Conservation (phyloP, 2,329 filamentous ascomycete species). For the Verticillium albo-atrum region DNA sequence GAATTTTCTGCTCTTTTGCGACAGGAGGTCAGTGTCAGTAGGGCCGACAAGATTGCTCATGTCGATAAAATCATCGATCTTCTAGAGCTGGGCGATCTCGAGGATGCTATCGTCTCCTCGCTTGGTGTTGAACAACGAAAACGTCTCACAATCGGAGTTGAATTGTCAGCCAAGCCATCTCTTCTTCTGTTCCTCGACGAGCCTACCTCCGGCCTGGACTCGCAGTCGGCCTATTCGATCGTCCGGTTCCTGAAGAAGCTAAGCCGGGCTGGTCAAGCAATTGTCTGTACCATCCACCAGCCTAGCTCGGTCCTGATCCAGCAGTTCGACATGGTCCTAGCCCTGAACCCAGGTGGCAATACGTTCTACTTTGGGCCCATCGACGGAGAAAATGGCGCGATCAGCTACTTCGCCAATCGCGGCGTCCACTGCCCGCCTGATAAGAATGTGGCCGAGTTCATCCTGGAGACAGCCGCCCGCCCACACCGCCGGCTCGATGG, state of each 20-base stretch:
- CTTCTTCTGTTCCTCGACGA: slow-evolving; percentile 52
- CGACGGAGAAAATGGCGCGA: slow-evolving; percentile 52
- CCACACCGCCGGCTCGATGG: slow-evolving; percentile 28
- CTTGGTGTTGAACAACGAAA: slow-evolving; percentile 49
- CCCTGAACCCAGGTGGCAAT: slow-evolving; percentile 59
- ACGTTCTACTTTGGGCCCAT: slow-evolving; percentile 68
- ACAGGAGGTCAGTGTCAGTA: slow-evolving; percentile 37
- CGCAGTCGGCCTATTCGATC: slow-evolving; percentile 65
- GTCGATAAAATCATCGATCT: slow-evolving; percentile 51
- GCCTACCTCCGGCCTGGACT: slow-evolving; percentile 51
- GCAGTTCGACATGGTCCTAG: slow-evolving; percentile 55
- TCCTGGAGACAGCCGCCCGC: slow-evolving; percentile 39
- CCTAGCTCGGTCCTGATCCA: slow-evolving; percentile 47
- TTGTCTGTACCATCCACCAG: slow-evolving; percentile 52
- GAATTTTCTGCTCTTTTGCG: slow-evolving; percentile 37
- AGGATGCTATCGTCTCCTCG: slow-evolving; percentile 47
- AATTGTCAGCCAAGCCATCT: slow-evolving; percentile 36
- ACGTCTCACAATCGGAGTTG: slow-evolving; percentile 45
- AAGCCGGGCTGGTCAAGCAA: slow-evolving; percentile 45
- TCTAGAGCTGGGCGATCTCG: slow-evolving; percentile 50
- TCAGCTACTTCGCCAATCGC: slow-evolving; percentile 52
- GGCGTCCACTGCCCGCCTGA: slow-evolving; percentile 36
- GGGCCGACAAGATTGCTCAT: slow-evolving; percentile 45
- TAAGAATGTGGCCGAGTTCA: slow-evolving; percentile 38
- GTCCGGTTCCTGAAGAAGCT: slow-evolving; percentile 67